Percentiles rank a stretch among this genome's conserved stretches.
Evolutionary conservation across 192 early-diverging fungal species (phyloP).

Genomic region (Coemansia sp.): DNA sequence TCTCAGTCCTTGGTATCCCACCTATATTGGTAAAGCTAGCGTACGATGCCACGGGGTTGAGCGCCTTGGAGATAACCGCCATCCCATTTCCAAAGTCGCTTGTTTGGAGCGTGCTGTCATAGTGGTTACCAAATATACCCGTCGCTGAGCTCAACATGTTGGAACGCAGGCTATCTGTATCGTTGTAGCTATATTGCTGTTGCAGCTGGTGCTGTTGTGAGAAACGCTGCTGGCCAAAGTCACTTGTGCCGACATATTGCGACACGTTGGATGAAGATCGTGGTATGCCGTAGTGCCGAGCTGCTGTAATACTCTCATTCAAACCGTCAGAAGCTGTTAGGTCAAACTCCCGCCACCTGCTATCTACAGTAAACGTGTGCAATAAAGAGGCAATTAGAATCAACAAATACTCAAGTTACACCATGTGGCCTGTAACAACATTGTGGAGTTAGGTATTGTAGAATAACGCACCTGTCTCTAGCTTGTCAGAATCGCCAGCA

Average conservation of each 20-base stretch:
- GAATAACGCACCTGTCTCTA: conserved; percentile 18
- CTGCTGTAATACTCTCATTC: background rate
- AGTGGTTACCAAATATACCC: conserved; percentile 14
- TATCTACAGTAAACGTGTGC: conserved; percentile 35
- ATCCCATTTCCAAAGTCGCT: background rate
- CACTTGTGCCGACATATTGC: conserved; percentile 11
- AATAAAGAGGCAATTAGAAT: background rate
- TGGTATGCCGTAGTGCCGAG: conserved; percentile 4
- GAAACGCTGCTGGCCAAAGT: conserved; percentile 4
- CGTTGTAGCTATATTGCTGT: conserved; percentile 1
- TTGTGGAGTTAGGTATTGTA: background rate
- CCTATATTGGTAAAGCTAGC: conserved; percentile 36
- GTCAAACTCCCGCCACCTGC: conserved; percentile 27
- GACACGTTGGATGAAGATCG: conserved; percentile 18
- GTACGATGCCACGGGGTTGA: conserved; percentile 2
- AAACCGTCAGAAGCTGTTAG: conserved; percentile 1
- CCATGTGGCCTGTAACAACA: background rate
- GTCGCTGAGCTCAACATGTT: conserved; percentile 6
- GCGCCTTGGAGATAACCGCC: background rate
- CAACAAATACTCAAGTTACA: background rate
- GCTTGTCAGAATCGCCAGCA: conserved; percentile 22
- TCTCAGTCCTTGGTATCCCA: conserved; percentile 53
- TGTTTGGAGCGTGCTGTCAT: conserved; percentile 11
- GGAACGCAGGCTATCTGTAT: conserved; percentile 1
- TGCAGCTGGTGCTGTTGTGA: background rate